A percentile compares a stretch with the other conserved stretches of the same genome.
Conservation (phyloP, 2,329 filamentous ascomycete genomes). For the Fonsecaea erecta region DNA sequence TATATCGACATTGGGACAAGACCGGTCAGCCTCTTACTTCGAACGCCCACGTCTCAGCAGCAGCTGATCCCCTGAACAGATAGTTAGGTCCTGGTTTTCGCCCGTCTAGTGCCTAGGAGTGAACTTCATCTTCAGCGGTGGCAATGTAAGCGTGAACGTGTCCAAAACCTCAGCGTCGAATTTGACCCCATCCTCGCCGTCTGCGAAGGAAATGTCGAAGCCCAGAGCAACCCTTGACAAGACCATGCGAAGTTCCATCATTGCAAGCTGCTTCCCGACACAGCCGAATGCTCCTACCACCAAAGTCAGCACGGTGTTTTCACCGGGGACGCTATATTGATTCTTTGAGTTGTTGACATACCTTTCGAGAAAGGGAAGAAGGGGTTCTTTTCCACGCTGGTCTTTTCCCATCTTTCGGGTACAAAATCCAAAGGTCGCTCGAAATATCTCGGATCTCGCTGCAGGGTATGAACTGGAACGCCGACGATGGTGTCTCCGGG, state of each 20-base stretch:
- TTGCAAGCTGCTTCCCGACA: neutral
- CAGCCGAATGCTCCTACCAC: neutral
- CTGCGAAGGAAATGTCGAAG: neutral
- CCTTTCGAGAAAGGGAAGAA: slow-evolving; percentile 1
- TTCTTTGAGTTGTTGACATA: neutral
- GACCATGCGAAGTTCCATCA: slow-evolving; percentile 4
- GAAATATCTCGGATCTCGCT: neutral
- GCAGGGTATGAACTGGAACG: neutral
- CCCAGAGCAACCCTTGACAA: neutral
- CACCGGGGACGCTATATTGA: neutral
- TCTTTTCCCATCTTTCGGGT: neutral
- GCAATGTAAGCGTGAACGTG: neutral
- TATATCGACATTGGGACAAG: neutral
- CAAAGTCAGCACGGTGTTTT: neutral
- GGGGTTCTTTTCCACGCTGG: neutral
- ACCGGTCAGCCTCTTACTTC: neutral
- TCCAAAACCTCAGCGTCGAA: neutral
- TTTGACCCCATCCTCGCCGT: neutral
- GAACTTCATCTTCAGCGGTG: neutral
- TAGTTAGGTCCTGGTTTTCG: neutral
- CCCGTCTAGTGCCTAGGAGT: neutral
- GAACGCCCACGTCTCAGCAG: neutral
- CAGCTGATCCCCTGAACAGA: neutral
- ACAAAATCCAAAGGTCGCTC: neutral
- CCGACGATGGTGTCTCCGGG: slow-evolving; percentile 1